Conservation (phyloP, 768 basidiomycete species). For the Naematelia aurantialba region DNA sequence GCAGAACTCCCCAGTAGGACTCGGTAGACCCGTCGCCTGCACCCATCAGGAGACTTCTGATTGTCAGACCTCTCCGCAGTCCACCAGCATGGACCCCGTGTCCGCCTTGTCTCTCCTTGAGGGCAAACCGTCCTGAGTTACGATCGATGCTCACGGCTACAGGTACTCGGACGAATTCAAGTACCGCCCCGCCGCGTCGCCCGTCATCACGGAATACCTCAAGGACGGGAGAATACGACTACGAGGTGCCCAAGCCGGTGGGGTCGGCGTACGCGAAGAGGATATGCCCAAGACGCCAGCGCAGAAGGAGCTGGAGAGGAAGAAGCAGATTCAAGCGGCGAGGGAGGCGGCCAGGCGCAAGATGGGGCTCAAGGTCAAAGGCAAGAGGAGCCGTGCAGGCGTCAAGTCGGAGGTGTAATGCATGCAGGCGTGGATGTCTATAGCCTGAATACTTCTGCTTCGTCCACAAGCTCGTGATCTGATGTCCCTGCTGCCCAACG, state of each 20-base stretch:
- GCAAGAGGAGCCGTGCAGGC: constrained; percentile 5
- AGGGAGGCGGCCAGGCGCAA: constrained; percentile 41
- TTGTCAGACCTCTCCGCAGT: too few relatives aligned
- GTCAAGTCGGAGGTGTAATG: constrained; percentile 10
- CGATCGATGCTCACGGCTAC: too few relatives aligned
- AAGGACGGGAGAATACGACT: constrained; percentile 66
- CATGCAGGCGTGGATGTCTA: too few relatives aligned
- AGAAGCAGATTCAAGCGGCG: constrained; percentile 39
- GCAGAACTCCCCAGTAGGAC: too few relatives aligned
- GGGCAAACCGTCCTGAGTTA: too few relatives aligned
- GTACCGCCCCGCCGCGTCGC: constrained; percentile 78
- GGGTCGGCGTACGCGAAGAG: constrained; percentile 41
- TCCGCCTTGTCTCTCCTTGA: too few relatives aligned
- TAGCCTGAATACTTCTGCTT: too few relatives aligned
- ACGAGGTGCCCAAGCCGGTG: constrained; percentile 63
- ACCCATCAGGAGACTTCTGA: too few relatives aligned
- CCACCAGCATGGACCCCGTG: too few relatives aligned
- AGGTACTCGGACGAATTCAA: constrained; percentile 82
- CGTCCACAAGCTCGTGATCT: too few relatives aligned
- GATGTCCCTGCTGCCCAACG: too few relatives aligned
- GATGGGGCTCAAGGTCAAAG: constrained; percentile 28
- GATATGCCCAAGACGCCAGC: constrained; percentile 38
- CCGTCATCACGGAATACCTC: constrained; percentile 71
- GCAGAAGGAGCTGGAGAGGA: constrained; percentile 29
- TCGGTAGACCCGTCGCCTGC: too few relatives aligned